These are phyloP conservation scores for Cinchona pubescens DNA, from an alignment of 257 asterid species.

Conservation along the genomic window DNA sequence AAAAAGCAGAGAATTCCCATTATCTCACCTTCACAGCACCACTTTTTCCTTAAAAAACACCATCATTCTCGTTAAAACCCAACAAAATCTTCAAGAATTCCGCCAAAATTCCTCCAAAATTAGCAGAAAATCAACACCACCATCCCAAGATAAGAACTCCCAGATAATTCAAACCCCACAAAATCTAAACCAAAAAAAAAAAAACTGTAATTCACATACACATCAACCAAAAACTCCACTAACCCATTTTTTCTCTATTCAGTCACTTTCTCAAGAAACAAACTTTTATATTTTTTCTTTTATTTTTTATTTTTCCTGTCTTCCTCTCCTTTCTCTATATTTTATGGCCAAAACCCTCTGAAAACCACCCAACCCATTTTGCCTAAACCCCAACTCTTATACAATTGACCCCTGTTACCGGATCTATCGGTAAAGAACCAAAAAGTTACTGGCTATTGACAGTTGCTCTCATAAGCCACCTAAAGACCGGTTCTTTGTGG, in stretches of 20 bases:
- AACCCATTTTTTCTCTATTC: conserved; percentile 20
- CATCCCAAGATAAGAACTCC: conserved; percentile 22
- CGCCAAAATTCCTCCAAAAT: background rate
- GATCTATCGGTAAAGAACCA: conserved; percentile 41
- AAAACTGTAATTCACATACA: background rate
- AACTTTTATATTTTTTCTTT: conserved; percentile 2
- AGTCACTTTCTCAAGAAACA: conserved; percentile 4
- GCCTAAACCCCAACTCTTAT: conserved; percentile 93
- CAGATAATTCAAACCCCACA: conserved; percentile 9
- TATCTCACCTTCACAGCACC: conserved; percentile 24
- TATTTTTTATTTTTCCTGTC: background rate
- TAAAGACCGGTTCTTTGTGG: conserved; percentile 71
- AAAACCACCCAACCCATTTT: conserved; percentile 51
- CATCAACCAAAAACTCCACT: conserved; percentile 15
- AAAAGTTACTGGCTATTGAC: conserved; percentile 42
- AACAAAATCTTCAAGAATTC: background rate
- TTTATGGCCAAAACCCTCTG: conserved; percentile 65
- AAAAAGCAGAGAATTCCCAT: conserved; percentile 6
- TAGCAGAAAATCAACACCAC: conserved; percentile 4
- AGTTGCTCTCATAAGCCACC: conserved; percentile 60
- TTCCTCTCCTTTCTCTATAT: conserved; percentile 13
- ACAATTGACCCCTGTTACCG: conserved; percentile 65
- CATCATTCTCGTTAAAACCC: conserved; percentile 5
- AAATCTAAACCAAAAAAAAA: background rate
- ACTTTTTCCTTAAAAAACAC: background rate